Evolutionary conservation across 208 protist species (phyloP).

Genomic region (Lotmaria passim): DNA sequence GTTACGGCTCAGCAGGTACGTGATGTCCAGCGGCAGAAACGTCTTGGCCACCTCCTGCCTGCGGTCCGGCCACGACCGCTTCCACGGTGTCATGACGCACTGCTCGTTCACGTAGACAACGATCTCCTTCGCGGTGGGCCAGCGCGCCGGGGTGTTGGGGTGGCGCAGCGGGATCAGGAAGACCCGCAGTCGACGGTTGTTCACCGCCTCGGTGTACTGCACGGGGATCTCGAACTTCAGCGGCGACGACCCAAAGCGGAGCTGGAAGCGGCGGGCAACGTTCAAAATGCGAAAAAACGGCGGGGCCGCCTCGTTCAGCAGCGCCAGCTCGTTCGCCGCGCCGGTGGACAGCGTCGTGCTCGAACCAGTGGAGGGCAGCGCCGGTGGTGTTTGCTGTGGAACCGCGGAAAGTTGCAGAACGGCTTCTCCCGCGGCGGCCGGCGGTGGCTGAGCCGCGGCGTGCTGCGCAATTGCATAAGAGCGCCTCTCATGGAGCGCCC

Average conservation of each 20-base stretch:
- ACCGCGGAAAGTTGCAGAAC: too few relatives aligned
- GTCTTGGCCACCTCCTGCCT: slow-evolving; percentile 65
- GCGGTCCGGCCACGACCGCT: slow-evolving; percentile 78
- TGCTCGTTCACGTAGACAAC: slow-evolving; percentile 80
- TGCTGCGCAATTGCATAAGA: slow-evolving; percentile 8
- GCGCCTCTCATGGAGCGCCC: slow-evolving; percentile 2
- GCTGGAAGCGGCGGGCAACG: slow-evolving; percentile 53
- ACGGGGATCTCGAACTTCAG: slow-evolving; percentile 72
- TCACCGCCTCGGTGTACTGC: slow-evolving; percentile 58
- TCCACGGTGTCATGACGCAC: slow-evolving; percentile 68
- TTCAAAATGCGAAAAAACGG: slow-evolving; percentile 71
- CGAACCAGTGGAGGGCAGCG: not conserved
- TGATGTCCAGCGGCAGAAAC: slow-evolving; percentile 82
- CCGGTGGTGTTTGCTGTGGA: too few relatives aligned
- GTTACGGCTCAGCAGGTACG: slow-evolving; percentile 55
- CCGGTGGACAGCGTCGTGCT: not conserved
- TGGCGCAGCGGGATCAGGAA: slow-evolving; percentile 63
- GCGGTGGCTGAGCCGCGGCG: too few relatives aligned
- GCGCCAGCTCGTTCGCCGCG: slow-evolving; percentile 36
- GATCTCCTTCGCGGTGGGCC: slow-evolving; percentile 78
- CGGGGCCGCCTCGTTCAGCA: slow-evolving; percentile 57
- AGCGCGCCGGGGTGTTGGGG: slow-evolving; percentile 60
- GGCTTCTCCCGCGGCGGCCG: too few relatives aligned
- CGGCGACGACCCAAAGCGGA: slow-evolving; percentile 70
- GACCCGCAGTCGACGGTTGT: slow-evolving; percentile 64